A percentile compares a stretch with the other conserved stretches of the same genome.
Evolutionary conservation across 2,329 filamentous ascomycete species (phyloP).

Genomic region (Diaporthe vexans): DNA sequence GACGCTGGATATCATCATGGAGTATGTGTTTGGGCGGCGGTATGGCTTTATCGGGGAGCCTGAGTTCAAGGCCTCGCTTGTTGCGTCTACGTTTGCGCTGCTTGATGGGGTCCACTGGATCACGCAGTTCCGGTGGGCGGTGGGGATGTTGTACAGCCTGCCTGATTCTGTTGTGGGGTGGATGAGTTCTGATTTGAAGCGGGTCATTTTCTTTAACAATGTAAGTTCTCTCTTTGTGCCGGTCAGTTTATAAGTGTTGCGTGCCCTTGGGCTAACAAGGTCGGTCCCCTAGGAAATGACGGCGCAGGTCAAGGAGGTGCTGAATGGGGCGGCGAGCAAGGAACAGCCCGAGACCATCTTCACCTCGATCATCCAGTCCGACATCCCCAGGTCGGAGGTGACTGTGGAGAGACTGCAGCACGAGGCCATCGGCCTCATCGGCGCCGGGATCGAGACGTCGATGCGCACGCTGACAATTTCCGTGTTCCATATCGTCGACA

Average conservation of each 20-base stretch:
- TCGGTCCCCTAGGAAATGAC: neutral
- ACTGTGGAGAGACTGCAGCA: neutral
- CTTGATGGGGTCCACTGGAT: neutral
- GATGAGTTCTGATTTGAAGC: neutral
- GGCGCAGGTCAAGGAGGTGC: neutral
- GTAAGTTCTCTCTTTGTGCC: neutral
- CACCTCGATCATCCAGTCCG: neutral
- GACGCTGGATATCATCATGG: conserved; percentile 5
- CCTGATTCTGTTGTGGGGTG: neutral
- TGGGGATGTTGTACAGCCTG: neutral
- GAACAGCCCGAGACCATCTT: neutral
- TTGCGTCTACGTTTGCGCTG: neutral
- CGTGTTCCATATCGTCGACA: neutral
- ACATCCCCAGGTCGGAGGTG: conserved; percentile 7
- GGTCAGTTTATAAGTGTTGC: too few relatives aligned
- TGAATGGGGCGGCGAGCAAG: neutral
- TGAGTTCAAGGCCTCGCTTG: neutral
- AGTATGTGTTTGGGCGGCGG: neutral
- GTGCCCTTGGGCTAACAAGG: too few relatives aligned
- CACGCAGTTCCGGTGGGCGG: neutral
- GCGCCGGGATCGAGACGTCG: conserved; percentile 17
- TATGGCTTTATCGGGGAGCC: neutral
- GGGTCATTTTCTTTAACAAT: neutral
- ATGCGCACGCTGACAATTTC: neutral
- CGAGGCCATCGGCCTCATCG: conserved; percentile 3